phyloP scores from a whole-genome alignment of 73 alveolate genomes.

The Blepharisma stoltei region DNA sequence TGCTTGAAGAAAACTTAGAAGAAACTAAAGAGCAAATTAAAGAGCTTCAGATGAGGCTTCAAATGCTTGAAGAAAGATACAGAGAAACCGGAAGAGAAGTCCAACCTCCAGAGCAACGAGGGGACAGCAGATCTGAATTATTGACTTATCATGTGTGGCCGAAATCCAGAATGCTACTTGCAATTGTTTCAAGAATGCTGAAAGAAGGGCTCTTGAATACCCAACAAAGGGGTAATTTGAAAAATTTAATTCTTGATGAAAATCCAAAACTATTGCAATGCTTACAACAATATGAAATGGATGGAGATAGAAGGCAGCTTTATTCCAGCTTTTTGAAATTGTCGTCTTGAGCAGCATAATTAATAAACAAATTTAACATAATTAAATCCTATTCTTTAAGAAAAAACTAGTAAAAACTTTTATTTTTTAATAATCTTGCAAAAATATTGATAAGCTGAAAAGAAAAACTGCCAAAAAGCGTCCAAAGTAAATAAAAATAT shows the following conservation, averaged over 20 bases:
- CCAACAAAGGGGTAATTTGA: conserved; percentile 55
- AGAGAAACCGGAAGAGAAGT: not conserved
- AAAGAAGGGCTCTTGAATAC: conserved; percentile 47
- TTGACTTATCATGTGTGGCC: conserved; percentile 70
- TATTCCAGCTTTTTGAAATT: conserved; percentile 37
- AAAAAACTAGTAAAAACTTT: too few species aligned
- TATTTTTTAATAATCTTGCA: too few species aligned
- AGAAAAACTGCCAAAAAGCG: too few species aligned
- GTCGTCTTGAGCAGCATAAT: not conserved
- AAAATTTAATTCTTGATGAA: conserved; percentile 57
- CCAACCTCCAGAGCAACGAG: not conserved
- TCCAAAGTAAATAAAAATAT: too few species aligned
- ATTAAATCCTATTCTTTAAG: too few species aligned
- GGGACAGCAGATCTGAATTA: conserved; percentile 36
- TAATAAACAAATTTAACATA: not conserved
- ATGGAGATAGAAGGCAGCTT: conserved; percentile 53
- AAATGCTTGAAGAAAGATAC: not conserved
- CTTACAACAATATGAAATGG: conserved; percentile 52
- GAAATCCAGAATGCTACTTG: conserved; percentile 63
- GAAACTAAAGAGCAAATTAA: conserved; percentile 6
- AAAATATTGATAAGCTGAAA: too few species aligned
- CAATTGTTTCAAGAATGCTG: conserved; percentile 60
- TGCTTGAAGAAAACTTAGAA: conserved; percentile 27
- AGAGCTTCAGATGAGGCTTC: not conserved
- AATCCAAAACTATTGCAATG: conserved; percentile 45